These are phyloP conservation scores for Protomyces gravidus DNA, from an alignment of 1,139 yeast species.

Conservation along the genomic window DNA sequence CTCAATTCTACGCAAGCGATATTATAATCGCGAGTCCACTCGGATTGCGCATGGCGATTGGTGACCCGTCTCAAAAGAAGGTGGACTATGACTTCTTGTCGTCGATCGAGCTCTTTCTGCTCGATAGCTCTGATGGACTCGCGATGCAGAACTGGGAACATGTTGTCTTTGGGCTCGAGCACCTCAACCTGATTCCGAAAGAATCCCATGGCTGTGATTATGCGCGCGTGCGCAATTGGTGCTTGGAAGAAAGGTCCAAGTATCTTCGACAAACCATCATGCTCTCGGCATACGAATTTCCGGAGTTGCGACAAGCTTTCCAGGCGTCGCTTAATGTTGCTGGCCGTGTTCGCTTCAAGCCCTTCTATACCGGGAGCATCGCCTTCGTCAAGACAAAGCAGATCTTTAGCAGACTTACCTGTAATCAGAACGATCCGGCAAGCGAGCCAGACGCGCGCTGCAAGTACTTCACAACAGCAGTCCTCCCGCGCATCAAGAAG, in stretches of 20 bases:
- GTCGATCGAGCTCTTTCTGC: slow-evolving; percentile 73
- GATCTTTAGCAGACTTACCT: slow-evolving; percentile 44
- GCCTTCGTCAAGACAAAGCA: slow-evolving; percentile 40
- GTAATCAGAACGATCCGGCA: slow-evolving; percentile 51
- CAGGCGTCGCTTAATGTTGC: slow-evolving; percentile 58
- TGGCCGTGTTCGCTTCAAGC: slow-evolving; percentile 61
- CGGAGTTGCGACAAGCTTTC: slow-evolving; percentile 67
- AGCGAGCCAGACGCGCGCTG: slow-evolving; percentile 77
- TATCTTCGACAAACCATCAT: slow-evolving; percentile 72
- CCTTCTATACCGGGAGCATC: slow-evolving; percentile 41
- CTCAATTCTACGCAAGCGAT: slow-evolving; percentile 82
- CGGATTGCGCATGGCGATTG: slow-evolving; percentile 77
- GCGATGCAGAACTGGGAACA: slow-evolving; percentile 96
- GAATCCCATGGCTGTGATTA: slow-evolving; percentile 83
- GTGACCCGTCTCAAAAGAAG: slow-evolving; percentile 44
- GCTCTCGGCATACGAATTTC: slow-evolving; percentile 70
- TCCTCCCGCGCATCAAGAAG: slow-evolving; percentile 64
- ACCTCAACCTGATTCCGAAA: slow-evolving; percentile 70
- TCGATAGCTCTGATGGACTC: slow-evolving; percentile 81
- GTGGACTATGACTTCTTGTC: slow-evolving; percentile 66
- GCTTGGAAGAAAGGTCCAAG: slow-evolving; percentile 75
- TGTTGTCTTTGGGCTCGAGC: slow-evolving; percentile 59
- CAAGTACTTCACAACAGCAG: slow-evolving; percentile 67
- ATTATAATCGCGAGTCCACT: slow-evolving; percentile 86
- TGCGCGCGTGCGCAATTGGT: slow-evolving; percentile 88